phyloP scores from a whole-genome alignment of 1,284 basidiomycete genomes.

The Erythrobasidium hasegawianum region DNA sequence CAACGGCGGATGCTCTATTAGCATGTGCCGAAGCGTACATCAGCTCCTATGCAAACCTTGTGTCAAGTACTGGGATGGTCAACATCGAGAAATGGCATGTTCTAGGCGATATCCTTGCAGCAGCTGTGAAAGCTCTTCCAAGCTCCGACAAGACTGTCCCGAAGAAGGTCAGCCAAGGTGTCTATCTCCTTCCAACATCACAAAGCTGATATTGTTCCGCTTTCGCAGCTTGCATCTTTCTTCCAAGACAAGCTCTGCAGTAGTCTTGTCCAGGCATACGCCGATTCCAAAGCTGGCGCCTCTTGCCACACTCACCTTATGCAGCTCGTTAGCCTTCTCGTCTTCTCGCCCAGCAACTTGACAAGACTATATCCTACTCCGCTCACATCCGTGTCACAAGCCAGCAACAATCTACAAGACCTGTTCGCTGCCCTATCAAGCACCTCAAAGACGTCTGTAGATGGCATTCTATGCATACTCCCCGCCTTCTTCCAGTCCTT shows the following conservation, averaged over 20 bases:
- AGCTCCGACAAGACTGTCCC: neutral
- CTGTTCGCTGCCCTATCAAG: constrained; percentile 6
- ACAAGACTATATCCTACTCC: constrained; percentile 5
- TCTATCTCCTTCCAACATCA: neutral
- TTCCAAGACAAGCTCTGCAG: neutral
- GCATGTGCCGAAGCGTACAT: constrained; percentile 23
- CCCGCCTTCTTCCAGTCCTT: constrained; percentile 1
- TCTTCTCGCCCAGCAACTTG: constrained; percentile 26
- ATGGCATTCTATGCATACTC: neutral
- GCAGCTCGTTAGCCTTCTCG: neutral
- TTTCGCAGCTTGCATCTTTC: neutral
- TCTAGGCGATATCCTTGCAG: constrained; percentile 7
- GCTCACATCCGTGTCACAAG: constrained; percentile 8
- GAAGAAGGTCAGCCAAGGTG: neutral
- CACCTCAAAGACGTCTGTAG: neutral
- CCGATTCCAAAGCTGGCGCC: neutral
- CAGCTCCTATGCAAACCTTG: constrained; percentile 2
- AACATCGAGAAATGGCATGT: neutral
- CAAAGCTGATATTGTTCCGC: neutral
- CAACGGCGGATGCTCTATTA: constrained; percentile 3
- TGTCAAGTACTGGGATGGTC: neutral
- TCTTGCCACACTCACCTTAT: neutral
- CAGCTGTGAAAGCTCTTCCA: neutral
- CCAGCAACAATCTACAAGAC: constrained; percentile 8
- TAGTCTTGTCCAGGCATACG: neutral